These are phyloP conservation scores for Tylopilus orsonianus DNA, from an alignment of 1,284 basidiomycete species.

Conservation along the genomic window DNA sequence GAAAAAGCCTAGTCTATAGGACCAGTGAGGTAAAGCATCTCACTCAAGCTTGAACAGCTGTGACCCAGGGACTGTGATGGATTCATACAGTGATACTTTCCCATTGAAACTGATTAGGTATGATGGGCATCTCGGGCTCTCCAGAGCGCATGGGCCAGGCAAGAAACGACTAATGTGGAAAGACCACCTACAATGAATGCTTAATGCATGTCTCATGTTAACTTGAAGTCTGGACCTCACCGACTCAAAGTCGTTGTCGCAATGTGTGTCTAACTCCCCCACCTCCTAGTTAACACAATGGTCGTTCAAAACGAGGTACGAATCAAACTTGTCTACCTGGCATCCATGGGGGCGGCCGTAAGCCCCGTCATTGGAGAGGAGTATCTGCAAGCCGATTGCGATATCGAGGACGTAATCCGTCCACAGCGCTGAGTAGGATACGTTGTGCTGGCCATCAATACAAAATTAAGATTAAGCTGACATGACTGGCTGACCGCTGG, in stretches of 20 bases:
- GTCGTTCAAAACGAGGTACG: background rate
- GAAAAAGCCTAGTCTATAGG: too few relatives aligned
- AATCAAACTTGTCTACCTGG: conserved; percentile 37
- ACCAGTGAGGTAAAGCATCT: too few relatives aligned
- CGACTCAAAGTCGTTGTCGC: conserved; percentile 26
- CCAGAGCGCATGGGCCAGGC: conserved; percentile 66
- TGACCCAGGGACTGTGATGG: too few relatives aligned
- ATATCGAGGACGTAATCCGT: conserved; percentile 54
- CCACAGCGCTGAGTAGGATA: conserved; percentile 39
- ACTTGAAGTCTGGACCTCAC: conserved; percentile 8
- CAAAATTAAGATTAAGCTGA: background rate
- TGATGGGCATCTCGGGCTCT: conserved; percentile 60
- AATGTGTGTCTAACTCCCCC: conserved; percentile 22
- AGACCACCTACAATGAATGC: conserved; percentile 46
- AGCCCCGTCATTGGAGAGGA: conserved; percentile 68
- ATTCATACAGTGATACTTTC: too few relatives aligned
- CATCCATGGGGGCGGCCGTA: conserved; percentile 45
- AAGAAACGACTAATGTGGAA: conserved; percentile 65
- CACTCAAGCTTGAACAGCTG: too few relatives aligned
- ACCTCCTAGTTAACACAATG: background rate
- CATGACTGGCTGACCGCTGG: too few relatives aligned
- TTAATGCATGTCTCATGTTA: background rate
- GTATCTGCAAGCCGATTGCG: conserved; percentile 56
- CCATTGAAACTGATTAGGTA: too few relatives aligned
- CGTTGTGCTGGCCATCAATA: background rate